A percentile compares a stretch with the other conserved stretches of the same genome.
These are phyloP conservation scores for Colletotrichum theobromicola DNA, from an alignment of 2,329 filamentous ascomycete genomes.

Conservation along the genomic window DNA sequence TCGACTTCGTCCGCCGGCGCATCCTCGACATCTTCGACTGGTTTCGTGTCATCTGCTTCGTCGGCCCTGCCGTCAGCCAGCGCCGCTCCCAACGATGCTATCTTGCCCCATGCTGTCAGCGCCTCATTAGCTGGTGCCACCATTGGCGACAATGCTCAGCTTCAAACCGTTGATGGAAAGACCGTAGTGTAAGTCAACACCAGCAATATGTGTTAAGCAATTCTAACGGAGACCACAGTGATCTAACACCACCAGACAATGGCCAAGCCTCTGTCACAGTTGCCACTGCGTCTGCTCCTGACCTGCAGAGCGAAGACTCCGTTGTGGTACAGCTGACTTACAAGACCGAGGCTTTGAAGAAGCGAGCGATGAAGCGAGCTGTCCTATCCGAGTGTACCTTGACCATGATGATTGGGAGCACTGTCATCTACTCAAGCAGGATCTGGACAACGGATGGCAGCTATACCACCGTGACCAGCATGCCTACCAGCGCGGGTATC, in stretches of 20 bases:
- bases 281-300: not conserved
- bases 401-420: not conserved
- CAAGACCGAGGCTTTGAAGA: not conserved
- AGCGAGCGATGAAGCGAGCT: not conserved
- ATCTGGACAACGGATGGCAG: slow-evolving; percentile 10
- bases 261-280: not conserved
- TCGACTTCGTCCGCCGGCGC: not conserved
- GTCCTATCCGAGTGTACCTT: not conserved
- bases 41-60: not conserved
- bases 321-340: not conserved
- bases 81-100: not conserved
- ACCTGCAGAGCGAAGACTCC: not conserved
- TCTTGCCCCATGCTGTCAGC: not conserved
- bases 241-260: not conserved
- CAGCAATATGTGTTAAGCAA: fast-evolving
- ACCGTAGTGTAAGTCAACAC: not conserved
- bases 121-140: not conserved
- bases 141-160: not conserved
- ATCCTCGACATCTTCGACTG: not conserved
- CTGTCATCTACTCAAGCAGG: not conserved
- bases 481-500: not conserved
- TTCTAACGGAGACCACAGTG: not conserved
- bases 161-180: not conserved
- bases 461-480: slow-evolving; percentile 5
- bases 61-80: not conserved